Evolutionary conservation across 257 asterid species (phyloP), one percentile per base, ranked within the genome.

Genomic region (Hygrophila difformis): DNA sequence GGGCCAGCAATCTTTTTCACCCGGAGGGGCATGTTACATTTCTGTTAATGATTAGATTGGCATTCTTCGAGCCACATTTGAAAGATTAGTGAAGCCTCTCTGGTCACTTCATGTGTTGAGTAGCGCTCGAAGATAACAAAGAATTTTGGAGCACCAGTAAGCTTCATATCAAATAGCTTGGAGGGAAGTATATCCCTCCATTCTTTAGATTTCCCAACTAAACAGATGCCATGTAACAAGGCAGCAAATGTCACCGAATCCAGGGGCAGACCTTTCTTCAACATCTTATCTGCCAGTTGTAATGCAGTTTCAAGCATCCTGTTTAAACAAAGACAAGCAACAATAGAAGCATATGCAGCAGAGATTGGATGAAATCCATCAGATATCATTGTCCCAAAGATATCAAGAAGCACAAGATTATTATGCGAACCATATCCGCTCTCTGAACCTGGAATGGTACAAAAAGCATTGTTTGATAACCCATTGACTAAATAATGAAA

Each of bases 401-500:
- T 47, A 65, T 65, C 76, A 46, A 89, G 72, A 57, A 89, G 71
- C 77, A 85, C 60, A 37, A 80, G 65, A 44, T 33, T 33, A 33
- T 42, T 61, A 24, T 53, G 53, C 11, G 6, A 23, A 26, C 50
- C 53, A 37, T 55, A 51, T 38, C 53, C 69, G 45, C 51, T 46
- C 6, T 42, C 29, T 49, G 44, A 47, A 37, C 31, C 44, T 1
- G 51, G 50, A 34, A 57, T 35, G 43, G 63, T 51, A 61, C 36
- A 8, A 18, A 52, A 23, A 16, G 49, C 16, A 51, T 57, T 66
- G 49, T 69, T 79, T 24, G 79, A 74, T 61, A 89, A 54, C 18
- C 94, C 96, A 18, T 82, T 77, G 46, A 77, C 83, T 74, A 89
- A 47, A 76, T 74, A 73, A 67, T 80, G 77, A 77, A 77, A 73